phyloP scores from a whole-genome alignment of 2,329 filamentous ascomycete genomes.

The Aspergillus fumigatus region DNA sequence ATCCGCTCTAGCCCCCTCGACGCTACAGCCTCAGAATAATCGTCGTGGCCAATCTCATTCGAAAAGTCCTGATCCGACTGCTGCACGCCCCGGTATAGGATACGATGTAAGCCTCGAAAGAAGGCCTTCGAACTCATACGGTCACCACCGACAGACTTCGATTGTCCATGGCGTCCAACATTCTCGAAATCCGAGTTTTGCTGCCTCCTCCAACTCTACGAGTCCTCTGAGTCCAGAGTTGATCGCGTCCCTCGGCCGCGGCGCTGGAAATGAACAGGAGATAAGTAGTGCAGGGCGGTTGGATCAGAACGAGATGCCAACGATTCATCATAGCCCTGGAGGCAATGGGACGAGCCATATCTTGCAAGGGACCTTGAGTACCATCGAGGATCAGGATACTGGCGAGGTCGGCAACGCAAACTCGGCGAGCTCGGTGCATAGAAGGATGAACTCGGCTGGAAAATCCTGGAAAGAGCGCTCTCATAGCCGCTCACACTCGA shows the following conservation, averaged over 20 bases:
- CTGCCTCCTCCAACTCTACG: conserved; percentile 61
- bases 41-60: conserved; percentile 40
- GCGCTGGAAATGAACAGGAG: conserved; percentile 51
- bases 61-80: conserved; percentile 38
- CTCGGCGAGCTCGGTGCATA: conserved; percentile 27
- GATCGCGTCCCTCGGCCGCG: conserved; percentile 64
- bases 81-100: conserved; percentile 30
- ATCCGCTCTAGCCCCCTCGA: conserved; percentile 30
- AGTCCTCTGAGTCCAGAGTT: conserved; percentile 86
- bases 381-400: conserved; percentile 36
- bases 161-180: conserved; percentile 96
- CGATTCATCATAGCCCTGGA: conserved; percentile 28
- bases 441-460: conserved; percentile 54
- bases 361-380: conserved; percentile 27
- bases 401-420: conserved; percentile 23
- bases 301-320: conserved; percentile 30
- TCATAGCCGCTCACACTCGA: conserved; percentile 72
- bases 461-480: conserved; percentile 67
- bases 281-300: conserved; percentile 21
- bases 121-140: conserved; percentile 56
- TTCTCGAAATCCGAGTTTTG: conserved; percentile 75
- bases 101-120: conserved; percentile 39
- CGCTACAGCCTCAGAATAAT: conserved; percentile 31
- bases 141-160: conserved; percentile 92
- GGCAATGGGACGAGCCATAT: conserved; percentile 38